Base-by-base conservation (phyloP, 2,329 filamentous ascomycete genomes). In the Xylaria hypoxylon region DNA sequence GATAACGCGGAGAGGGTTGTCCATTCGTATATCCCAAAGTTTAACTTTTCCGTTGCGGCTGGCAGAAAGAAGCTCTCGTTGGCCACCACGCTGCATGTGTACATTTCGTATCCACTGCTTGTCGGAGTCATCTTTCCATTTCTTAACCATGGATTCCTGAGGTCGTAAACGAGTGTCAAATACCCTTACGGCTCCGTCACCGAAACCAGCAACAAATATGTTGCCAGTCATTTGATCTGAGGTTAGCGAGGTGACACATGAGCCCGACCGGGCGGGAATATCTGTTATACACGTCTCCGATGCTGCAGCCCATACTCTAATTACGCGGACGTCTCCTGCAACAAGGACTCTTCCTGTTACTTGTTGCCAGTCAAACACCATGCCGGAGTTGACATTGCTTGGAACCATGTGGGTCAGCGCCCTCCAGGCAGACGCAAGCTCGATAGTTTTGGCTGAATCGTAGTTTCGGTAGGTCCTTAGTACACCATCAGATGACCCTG, bases 291-390 rank as follows among this genome's bases (percentile, higher is more conserved):
- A 98, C 42, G 96, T 91, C 83, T 99, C 96, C 48, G 93, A 92
- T 7, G 93, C 93, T 17, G 95, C 95, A 76, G 96, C 96, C 96
- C 96, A 99, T 38, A 98, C 93, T 40, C 94, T 88, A 73, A 99
- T 97, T 38, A 97, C 92, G 64, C 96, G 92, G 60, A 97, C 93
- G 77, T 99, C 96, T 50, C 96, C 96, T 11, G 96, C 96, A 35
- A 98, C 96, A n/a, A 99, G 86, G 7, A 97, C 90, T 67, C 93
- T 92, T 7, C 96, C 96, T 72, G 93, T 93, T n/a, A 96, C 94
- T 80, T 99, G 96, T 78, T 98, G 95, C 96, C 96, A 99, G 78
- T 99, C 95, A 77, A 98, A 96, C 28, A 98, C 95, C 80, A 99
- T 91, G 24, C 96, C 96, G 1, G 94, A 94, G 78, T 97, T 97